Evolutionary conservation across 345 rosid species (phyloP), one percentile per base, ranked within the genome.

Genomic region (Lepidium africanum): DNA sequence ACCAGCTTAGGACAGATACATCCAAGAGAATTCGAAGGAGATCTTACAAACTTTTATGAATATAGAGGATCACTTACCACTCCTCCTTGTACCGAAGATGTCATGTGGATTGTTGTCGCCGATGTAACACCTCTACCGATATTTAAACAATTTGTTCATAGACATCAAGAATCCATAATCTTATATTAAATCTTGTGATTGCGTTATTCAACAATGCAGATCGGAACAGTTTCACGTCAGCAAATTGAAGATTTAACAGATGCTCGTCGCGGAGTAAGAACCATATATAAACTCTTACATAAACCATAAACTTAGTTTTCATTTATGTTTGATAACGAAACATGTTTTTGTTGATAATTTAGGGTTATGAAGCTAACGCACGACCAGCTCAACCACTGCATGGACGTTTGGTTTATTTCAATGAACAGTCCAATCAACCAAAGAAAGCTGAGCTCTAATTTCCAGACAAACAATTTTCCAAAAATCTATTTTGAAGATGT

Each of bases 41-140:
- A 74, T 35, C 89, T 92, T 66, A 76, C 61, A 32, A 76, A 61
- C 16, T 83, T 82, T 58, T 89, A 83, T 65, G 85, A 86, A 69
- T 89, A 92, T 63, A 49, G 65, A 21, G 98, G 98, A 39, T 92
- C 98, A 2, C 90, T 92, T 49, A 86, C 98, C 1, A 76, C 81
- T 33, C 92, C 98, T 74, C 96, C 96, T 50, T 92, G 96, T 71
- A 81, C 92, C 0, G 83, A 92, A 82, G 86, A 83, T 63, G 92
- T 92, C 59, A 74, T 68, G 54, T 86, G 96, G 96, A 83, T 69
- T 63, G 79, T 89, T 58, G 59, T 78, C 79, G 70, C 61, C 57
- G 72, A 80, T 82, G 94, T 91, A 71, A 10, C 0, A 71, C 6
- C 5, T 35, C 50, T 40, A 51, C 17, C 37, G 6, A 13, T 15